These are phyloP conservation scores for Sporothrix curviconia DNA, from an alignment of 2,329 filamentous ascomycete genomes.

Conservation along the genomic window DNA sequence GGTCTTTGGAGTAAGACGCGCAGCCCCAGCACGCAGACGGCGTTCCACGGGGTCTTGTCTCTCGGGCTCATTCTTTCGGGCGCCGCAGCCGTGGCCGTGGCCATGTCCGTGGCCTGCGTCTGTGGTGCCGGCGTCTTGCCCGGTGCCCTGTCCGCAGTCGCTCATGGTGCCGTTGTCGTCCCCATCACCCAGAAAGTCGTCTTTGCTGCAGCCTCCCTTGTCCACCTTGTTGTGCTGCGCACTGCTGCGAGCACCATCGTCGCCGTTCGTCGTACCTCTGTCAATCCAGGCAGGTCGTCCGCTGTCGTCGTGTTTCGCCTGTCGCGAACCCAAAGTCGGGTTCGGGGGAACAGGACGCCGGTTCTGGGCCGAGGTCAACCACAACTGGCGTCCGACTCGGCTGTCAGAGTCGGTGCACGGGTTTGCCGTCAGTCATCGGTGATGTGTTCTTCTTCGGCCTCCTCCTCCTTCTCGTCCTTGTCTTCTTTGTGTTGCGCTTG, in stretches of 20 bases:
- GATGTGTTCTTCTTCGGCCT: too few species aligned
- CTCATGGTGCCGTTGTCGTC: not conserved
- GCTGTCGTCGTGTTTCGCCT: not conserved
- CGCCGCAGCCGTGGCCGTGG: not conserved
- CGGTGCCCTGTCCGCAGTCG: not conserved
- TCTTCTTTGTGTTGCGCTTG: too few species aligned
- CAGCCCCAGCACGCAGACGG: conserved; percentile 9
- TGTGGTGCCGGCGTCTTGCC: too few species aligned
- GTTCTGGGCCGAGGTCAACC: conserved; percentile 1
- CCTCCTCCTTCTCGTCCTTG: too few species aligned
- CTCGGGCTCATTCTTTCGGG: not conserved
- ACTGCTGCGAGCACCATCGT: too few species aligned
- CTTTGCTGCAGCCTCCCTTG: too few species aligned
- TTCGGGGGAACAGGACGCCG: conserved; percentile 5
- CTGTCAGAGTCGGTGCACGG: too few species aligned
- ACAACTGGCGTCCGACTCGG: too few species aligned
- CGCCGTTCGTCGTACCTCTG: not conserved
- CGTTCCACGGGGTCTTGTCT: conserved; percentile 5
- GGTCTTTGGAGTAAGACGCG: conserved; percentile 10
- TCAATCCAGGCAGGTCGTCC: not conserved
- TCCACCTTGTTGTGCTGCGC: too few species aligned
- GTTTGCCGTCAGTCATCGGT: not conserved
- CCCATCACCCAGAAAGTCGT: too few species aligned
- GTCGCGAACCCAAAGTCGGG: conserved; percentile 11
- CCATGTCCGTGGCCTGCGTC: not conserved